Evolutionary conservation across 176 grass and related monocot species (phyloP), one percentile per base, ranked within the genome.

Genomic region (Thinopyrum elongatum): DNA sequence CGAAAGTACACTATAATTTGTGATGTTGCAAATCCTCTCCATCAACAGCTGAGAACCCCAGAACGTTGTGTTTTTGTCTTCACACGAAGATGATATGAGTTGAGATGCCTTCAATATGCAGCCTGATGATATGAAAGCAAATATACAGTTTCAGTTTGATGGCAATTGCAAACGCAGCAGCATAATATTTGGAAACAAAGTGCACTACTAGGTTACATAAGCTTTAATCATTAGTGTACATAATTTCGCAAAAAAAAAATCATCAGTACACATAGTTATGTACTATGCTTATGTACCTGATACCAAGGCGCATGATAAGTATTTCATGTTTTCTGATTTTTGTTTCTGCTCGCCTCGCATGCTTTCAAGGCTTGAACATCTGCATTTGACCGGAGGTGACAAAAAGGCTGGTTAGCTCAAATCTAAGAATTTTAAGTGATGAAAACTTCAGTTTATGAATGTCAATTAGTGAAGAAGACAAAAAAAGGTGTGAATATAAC

Each of bases 281-380:
- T 28, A 28, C 1, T 31, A 65, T 85, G 23, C 21, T 1, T 77
- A 26, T 47, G 70, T 80, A 79, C 75, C 81, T 64, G 31, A 65
- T 34, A 79, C 16, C 22, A 35, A 2, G 49, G 23, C 0, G 2
- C 30, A 27, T 31, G 49, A 23, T 2, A 39, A 11, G 15, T 42
- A 12, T 8, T 51, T 79, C 82, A 83, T 23, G 57, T 26, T 64
- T 67, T 67, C 36, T 72, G n/a, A 33, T 51, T 79, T 74, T 85
- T 76, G 38, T 79, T 88, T 82, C 91, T 90, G 74, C 76, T 90
- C 39, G 78, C 78, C 34, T 93, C 85, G 60, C 91, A 90, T 8
- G 78, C 73, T 88, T 93, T 93, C 79, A 93, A 69, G 2, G 91
- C 88, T 80, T 82, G 85, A 74, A 93, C 88, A 16, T 90, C 88